Evolutionary conservation across 2,329 filamentous ascomycete species (phyloP).

Genomic region (Tricladium varicosporioides): DNA sequence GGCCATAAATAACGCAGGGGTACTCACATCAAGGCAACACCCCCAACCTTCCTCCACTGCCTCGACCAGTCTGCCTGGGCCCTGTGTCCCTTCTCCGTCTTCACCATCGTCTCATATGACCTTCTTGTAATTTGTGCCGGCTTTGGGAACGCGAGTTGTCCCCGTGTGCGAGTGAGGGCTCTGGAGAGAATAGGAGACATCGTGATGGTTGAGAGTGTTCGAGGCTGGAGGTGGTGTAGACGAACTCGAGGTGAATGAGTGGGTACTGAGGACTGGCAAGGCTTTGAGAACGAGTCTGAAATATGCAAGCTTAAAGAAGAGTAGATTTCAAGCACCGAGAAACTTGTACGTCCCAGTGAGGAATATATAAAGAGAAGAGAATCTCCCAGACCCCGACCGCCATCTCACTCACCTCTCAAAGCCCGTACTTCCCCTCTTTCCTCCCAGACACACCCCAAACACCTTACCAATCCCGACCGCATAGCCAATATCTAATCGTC

Average conservation of each 20-base stretch:
- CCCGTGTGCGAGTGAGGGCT: neutral
- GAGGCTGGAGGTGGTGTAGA: neutral
- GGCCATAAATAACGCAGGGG: neutral
- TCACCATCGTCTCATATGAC: constrained; percentile 5
- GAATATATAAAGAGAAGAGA: too few relatives aligned
- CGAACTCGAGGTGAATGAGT: too few relatives aligned
- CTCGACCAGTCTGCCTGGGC: constrained; percentile 18
- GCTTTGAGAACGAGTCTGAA: too few relatives aligned
- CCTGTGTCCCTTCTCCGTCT: constrained; percentile 1
- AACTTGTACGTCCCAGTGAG: too few relatives aligned
- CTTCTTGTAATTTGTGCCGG: neutral
- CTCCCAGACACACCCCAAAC: neutral
- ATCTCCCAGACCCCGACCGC: too few relatives aligned
- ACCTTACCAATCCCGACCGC: neutral
- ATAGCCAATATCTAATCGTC: neutral
- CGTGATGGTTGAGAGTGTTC: neutral
- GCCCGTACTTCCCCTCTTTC: neutral
- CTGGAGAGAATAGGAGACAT: neutral
- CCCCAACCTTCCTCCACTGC: constrained; percentile 21
- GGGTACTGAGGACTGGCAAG: too few relatives aligned
- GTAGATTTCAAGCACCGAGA: too few relatives aligned
- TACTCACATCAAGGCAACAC: constrained; percentile 24
- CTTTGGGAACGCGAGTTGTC: neutral
- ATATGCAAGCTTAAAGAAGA: too few relatives aligned
- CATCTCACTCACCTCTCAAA: too few relatives aligned